phyloP scores from a whole-genome alignment of 225 moss, liverwort and hornwort species.

The Straminergon stramineum region DNA sequence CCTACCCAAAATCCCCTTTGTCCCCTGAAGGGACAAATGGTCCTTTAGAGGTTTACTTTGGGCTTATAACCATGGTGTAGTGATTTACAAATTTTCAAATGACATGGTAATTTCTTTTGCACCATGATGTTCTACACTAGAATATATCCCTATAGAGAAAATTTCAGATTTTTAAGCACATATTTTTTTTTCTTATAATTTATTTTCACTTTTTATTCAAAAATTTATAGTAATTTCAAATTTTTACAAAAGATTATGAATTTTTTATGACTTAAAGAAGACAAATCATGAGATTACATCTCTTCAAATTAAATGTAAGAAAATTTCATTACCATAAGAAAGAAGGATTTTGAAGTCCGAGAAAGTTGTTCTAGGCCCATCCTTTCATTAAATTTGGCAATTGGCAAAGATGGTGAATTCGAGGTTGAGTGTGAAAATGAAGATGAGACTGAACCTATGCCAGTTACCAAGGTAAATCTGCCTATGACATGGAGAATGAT shows the following conservation, averaged over 20 bases:
- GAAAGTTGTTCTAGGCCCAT: not conserved
- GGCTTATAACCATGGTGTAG: not conserved
- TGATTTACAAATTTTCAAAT: not conserved
- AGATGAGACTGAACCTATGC: not conserved
- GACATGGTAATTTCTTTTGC: not conserved
- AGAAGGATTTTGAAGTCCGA: not conserved
- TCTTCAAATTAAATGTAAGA: not conserved
- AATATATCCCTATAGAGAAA: not conserved
- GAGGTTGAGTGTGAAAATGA: not conserved
- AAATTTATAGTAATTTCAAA: not conserved
- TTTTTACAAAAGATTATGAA: not conserved
- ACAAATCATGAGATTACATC: not conserved
- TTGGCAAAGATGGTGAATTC: not conserved
- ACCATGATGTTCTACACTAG: not conserved
- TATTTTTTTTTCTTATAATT: not conserved
- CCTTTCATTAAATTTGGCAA: not conserved
- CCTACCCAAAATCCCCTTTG: too few relatives aligned
- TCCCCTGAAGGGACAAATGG: too few relatives aligned
- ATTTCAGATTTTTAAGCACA: not conserved
- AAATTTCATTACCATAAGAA: not conserved
- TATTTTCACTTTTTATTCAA: too few relatives aligned
- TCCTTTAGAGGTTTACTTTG: not conserved
- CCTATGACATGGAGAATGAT: too few relatives aligned
- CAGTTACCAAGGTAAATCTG: too few relatives aligned
- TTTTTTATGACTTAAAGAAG: not conserved